Base-by-base conservation (phyloP, 2,329 filamentous ascomycete species). In the Gaeumannomyces tritici region DNA sequence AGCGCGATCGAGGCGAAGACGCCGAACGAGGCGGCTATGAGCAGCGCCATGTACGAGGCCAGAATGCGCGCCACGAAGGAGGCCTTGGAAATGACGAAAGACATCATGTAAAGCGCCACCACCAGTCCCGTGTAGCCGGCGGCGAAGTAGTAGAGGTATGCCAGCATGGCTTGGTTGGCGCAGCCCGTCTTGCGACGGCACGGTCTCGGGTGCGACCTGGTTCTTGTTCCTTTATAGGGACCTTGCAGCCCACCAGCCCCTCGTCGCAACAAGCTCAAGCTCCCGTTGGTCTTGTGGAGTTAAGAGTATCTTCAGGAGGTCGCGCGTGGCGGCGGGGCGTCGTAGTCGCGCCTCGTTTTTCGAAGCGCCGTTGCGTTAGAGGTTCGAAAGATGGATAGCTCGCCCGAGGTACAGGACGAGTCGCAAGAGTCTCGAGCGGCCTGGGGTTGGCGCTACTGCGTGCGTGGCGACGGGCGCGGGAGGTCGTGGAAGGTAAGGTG, bases 1-100 rank as follows among this genome's bases (percentile, higher is more conserved):
- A 98, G 82, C 64, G 84, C 70, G 65, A 93, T 82, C 57, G 89
- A 91, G 31, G 87, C 87, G 58, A 90, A 65, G 63, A 91, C 89
- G 64, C 93, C 95, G 75, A 91, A 96, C 68, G 80, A 74, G 31
- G 93, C 84, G 73, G 72, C 80, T 62, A 81, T 66, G 62, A 88
- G 70, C 60, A 91, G 75, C 51, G 81, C 79, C 65, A 89, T 77
- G 73, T 90, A 91, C 59, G 82, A 80, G 67, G 85, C 85, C 67
- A 91, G 79, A 60, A 81, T 76, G 71, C 90, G 89, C 67, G 88
- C 89, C 68, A 80, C 82, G 76, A 91, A 93, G 72, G 80, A 83
- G 61, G 84, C 83, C 64, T 81, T 79, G 65, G 85, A 83, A 56
- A 84, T 69, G 68, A 83, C 75, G 67, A 81, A 73, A 64, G 86